phyloP scores from a whole-genome alignment of 257 asterid genomes.

The Asclepias syriaca region DNA sequence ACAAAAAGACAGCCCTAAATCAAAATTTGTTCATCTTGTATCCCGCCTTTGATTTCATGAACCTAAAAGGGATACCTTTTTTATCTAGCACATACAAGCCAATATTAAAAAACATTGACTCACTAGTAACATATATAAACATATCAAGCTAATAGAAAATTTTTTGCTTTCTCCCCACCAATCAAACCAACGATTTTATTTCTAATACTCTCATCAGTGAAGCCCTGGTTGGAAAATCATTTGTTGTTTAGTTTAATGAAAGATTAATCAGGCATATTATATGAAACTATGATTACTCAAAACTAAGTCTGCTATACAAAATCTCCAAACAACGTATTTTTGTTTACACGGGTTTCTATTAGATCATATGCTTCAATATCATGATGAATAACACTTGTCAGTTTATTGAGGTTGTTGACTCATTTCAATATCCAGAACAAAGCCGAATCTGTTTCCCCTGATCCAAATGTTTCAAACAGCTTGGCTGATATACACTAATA shows the following conservation, averaged over 20 bases:
- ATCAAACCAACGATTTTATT: neutral
- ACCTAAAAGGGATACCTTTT: neutral
- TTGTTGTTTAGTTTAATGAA: neutral
- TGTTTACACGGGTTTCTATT: neutral
- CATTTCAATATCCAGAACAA: constrained; percentile 2
- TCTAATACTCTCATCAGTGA: neutral
- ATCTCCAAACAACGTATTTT: neutral
- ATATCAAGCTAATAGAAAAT: neutral
- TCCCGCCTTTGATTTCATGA: neutral
- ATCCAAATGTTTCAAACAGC: neutral
- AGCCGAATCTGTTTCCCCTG: neutral
- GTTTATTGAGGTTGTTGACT: neutral
- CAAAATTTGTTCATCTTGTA: neutral
- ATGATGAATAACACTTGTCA: neutral
- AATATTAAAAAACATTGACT: neutral
- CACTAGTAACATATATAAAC: neutral
- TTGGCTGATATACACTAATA: neutral
- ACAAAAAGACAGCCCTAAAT: neutral
- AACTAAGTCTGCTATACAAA: neutral
- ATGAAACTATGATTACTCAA: neutral
- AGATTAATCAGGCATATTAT: neutral
- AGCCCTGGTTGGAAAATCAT: neutral
- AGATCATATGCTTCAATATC: neutral
- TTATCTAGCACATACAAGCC: neutral
- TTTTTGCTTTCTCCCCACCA: neutral